Base-by-base conservation (phyloP, 2,329 filamentous ascomycete species). In the Sporothrix mexicana region DNA sequence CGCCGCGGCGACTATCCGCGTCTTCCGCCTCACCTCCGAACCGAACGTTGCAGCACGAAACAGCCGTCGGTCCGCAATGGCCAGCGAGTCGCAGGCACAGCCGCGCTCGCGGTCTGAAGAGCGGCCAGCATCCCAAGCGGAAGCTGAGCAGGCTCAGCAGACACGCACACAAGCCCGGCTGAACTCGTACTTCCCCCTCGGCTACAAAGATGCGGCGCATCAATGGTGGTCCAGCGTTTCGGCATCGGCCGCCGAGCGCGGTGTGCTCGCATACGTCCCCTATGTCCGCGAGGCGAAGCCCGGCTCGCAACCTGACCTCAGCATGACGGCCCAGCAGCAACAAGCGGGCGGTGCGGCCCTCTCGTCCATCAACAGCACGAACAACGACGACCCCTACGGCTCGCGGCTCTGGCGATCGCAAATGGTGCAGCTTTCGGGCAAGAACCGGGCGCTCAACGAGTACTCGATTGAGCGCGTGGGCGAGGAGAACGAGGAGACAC, bases 151-250 rank as follows among this genome's bases (percentile, higher is more conserved):
- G 15, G 67, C 76, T 69, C 13, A 64, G 53, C 72, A 73, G 68
- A 57, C 70, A 62, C 61, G 71, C 69, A 73, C 72, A 13, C 3
- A n/a, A 30, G 45, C 66, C 17, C 80, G 84, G 77, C 77, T 94
- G 93, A 79, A 81, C 51, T 78, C 79, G 1, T 91, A 88, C 81
- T 98, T 99, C 77, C 95, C 96, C 1, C 83, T 98, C 25, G 91
- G 94, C 68, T 97, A 97, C 83, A 96, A 95, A 79, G 94, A 97
- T 73, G 95, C 93, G 17, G 93, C 94, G 75, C 91, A 88, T 77
- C 95, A 98, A 86, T 98, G 96, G 94, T 99, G 96, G 96, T 88
- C 91, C 12, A 91, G 90, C 75, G 84, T 96, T n/a, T 91, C 94
- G 1, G 92, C 96, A 2, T 90, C 92, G 20, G 87, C 90, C 36